Conservation (phyloP, 1,139 yeast genomes). For the Arxiozyma bovina region DNA sequence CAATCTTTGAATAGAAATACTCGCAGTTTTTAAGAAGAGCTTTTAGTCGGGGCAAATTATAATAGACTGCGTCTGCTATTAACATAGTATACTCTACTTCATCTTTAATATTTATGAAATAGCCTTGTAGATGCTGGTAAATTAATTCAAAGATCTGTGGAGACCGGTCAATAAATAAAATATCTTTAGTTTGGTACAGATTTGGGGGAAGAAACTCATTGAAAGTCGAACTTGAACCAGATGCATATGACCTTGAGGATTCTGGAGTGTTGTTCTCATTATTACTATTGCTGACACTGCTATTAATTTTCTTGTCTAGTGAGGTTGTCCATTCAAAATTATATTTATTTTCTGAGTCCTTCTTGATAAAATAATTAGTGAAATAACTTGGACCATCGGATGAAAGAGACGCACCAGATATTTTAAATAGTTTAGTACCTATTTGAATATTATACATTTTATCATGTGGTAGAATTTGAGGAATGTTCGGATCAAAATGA, state of each 20-base stretch:
- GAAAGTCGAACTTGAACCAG: background rate
- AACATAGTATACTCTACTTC: conserved; percentile 56
- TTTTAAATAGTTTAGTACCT: conserved; percentile 49
- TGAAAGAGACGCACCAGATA: conserved; percentile 76
- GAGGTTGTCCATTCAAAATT: too few relatives aligned
- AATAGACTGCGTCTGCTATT: conserved; percentile 68
- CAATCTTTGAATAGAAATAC: conserved; percentile 49
- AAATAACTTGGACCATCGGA: conserved; percentile 58
- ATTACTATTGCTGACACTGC: background rate
- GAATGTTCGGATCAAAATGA: conserved; percentile 35
- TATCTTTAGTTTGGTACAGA: conserved; percentile 13
- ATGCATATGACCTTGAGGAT: background rate
- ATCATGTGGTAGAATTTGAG: conserved; percentile 52
- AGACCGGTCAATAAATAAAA: conserved; percentile 67
- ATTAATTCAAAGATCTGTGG: conserved; percentile 61
- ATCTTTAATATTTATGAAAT: conserved; percentile 47
- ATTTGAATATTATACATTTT: conserved; percentile 65
- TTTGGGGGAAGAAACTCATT: background rate
- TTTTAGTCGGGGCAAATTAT: conserved; percentile 51
- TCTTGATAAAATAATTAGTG: conserved; percentile 35
- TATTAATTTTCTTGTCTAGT: too few relatives aligned
- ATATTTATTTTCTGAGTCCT: conserved; percentile 1
- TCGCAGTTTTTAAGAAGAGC: conserved; percentile 45
- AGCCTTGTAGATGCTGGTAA: conserved; percentile 69
- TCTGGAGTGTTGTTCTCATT: background rate